phyloP scores from a whole-genome alignment of 176 grass and related monocot genomes.

The Aegilops bicornis region DNA sequence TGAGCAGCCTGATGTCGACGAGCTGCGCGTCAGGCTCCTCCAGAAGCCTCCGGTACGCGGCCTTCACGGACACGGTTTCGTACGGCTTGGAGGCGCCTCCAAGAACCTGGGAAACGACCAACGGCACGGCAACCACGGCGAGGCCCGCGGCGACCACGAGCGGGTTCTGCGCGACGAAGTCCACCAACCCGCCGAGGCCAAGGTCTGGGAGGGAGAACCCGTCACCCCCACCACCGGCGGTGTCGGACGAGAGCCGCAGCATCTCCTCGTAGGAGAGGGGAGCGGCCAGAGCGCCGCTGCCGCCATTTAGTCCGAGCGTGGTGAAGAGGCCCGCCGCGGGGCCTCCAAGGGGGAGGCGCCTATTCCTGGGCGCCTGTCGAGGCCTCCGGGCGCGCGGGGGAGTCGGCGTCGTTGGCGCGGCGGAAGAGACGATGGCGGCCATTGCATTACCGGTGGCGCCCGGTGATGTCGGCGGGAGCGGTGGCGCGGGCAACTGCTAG shows the following conservation, averaged over 20 bases:
- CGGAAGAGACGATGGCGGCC: conserved; percentile 48
- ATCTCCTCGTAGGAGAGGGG: conserved; percentile 79
- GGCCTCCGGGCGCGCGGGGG: background rate
- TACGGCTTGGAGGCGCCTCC: conserved; percentile 54
- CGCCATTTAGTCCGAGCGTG: conserved; percentile 27
- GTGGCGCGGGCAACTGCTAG: background rate
- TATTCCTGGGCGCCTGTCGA: background rate
- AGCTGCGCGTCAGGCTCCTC: conserved; percentile 67
- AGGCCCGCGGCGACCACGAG: conserved; percentile 43
- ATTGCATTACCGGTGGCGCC: conserved; percentile 45
- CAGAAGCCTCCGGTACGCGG: conserved; percentile 60
- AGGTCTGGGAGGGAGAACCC: conserved; percentile 25
- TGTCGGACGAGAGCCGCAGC: conserved; percentile 31
- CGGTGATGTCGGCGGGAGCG: conserved; percentile 12
- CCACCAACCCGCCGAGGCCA: conserved; percentile 41
- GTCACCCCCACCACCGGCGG: background rate
- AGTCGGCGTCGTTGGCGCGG: conserved; percentile 2
- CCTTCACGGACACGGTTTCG: conserved; percentile 39
- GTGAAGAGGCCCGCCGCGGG: conserved; percentile 46
- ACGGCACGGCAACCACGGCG: conserved; percentile 50
- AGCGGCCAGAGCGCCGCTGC: conserved; percentile 38
- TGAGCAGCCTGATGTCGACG: conserved; percentile 81
- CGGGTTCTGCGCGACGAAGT: conserved; percentile 64
- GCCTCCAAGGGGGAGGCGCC: conserved; percentile 25
- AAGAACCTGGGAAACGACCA: conserved; percentile 56